A percentile compares a stretch with the other conserved stretches of the same genome.
Evolutionary conservation across 1,284 basidiomycete genomes (phyloP).

Genomic region (Amylostereum areolatum): DNA sequence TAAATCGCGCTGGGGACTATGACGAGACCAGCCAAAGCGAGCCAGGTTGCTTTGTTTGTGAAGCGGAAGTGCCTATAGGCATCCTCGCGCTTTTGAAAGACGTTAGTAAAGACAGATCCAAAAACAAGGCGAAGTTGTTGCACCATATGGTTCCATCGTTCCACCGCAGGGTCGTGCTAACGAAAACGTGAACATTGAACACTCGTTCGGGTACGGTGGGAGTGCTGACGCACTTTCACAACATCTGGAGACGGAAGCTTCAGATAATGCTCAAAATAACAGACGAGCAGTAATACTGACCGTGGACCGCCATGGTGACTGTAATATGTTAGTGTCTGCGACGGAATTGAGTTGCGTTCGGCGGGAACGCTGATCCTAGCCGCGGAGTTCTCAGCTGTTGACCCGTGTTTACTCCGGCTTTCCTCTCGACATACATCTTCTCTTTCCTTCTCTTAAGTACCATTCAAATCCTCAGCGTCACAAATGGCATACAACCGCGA

Average conservation of each 20-base stretch:
- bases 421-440: too few relatives aligned
- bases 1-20: conserved; percentile 42
- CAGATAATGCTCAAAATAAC: not conserved
- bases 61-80: conserved; percentile 77
- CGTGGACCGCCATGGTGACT: conserved; percentile 43
- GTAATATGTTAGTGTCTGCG: not conserved
- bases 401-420: conserved; percentile 24
- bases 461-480: not conserved
- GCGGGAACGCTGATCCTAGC: too few relatives aligned
- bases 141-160: conserved; percentile 77
- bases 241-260: conserved; percentile 15
- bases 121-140: conserved; percentile 13
- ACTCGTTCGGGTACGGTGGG: not conserved
- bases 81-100: conserved; percentile 61
- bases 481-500: conserved; percentile 72
- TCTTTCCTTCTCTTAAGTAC: not conserved
- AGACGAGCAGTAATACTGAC: conserved; percentile 24
- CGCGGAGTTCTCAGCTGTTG: conserved; percentile 21
- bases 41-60: conserved; percentile 55
- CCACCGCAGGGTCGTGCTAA: conserved; percentile 74
- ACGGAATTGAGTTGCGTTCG: too few relatives aligned
- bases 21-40: conserved; percentile 42
- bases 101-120: conserved; percentile 6
- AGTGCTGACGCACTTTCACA: conserved; percentile 19
- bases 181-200: conserved; percentile 1